Percentiles rank a stretch among this genome's conserved stretches.
Evolutionary conservation across 139 green algal genomes (phyloP).

Genomic region (Pseudopediastrum boryanum): DNA sequence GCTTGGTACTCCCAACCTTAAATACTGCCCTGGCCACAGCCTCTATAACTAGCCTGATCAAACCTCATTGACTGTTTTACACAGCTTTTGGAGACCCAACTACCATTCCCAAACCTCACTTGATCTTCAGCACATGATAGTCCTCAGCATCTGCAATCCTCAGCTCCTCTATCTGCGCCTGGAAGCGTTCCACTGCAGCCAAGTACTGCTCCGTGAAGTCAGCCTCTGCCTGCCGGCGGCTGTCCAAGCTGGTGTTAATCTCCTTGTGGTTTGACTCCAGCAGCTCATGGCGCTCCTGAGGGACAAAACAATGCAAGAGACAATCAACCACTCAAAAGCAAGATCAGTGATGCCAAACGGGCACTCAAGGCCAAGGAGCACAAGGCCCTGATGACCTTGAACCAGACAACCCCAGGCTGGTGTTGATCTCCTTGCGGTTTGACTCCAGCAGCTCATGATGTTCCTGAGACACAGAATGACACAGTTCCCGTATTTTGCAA

Average conservation of each 20-base stretch:
- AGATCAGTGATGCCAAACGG: no score
- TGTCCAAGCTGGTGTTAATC: conserved; percentile 58
- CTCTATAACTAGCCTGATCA: no score
- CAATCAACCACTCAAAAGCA: neutral
- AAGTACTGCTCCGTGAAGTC: conserved; percentile 51
- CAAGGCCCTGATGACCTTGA: no score
- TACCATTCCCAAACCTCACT: no score
- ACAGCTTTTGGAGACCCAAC: no score
- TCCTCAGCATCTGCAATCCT: conserved; percentile 74
- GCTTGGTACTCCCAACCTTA: no score
- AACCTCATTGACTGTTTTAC: no score
- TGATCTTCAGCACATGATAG: conserved; percentile 87
- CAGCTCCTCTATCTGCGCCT: conserved; percentile 56
- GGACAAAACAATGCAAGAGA: neutral
- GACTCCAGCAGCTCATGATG: conserved; percentile 58
- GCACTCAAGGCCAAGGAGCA: no score
- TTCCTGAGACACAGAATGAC: conserved; percentile 46
- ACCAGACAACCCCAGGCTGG: no score
- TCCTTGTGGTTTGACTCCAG: conserved; percentile 68
- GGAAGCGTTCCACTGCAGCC: conserved; percentile 51
- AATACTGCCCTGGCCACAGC: no score
- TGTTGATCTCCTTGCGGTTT: conserved; percentile 69
- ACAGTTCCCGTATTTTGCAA: no score
- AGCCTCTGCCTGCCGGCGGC: conserved; percentile 13
- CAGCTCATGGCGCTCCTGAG: conserved; percentile 66